Percentiles rank a stretch among this genome's conserved stretches.
phyloP scores from a whole-genome alignment of 2,329 filamentous ascomycete genomes.

The Gliomastix tumulicola region DNA sequence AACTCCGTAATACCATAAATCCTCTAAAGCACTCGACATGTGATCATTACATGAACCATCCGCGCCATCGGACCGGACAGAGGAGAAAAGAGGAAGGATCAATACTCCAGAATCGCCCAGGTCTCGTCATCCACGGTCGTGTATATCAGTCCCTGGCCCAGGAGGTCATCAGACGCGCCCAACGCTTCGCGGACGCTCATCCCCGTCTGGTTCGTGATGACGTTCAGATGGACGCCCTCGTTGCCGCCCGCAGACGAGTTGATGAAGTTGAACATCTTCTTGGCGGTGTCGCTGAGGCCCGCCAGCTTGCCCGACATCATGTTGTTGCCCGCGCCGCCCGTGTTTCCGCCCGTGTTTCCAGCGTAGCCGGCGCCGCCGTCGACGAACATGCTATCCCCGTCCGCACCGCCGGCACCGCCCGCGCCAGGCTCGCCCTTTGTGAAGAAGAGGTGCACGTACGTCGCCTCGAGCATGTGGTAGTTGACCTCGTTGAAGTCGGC shows the following conservation, averaged over 20 bases:
- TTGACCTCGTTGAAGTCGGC: constrained; percentile 86
- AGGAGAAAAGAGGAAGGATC: too few species aligned
- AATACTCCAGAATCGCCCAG: constrained; percentile 76
- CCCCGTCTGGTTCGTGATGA: constrained; percentile 60
- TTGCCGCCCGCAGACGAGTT: constrained; percentile 62
- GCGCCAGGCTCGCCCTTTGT: constrained; percentile 56
- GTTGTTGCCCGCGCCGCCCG: constrained; percentile 23
- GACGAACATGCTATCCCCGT: constrained; percentile 49
- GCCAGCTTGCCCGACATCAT: constrained; percentile 25
- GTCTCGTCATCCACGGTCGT: constrained; percentile 91
- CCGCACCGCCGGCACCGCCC: constrained; percentile 25
- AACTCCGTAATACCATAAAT: too few species aligned
- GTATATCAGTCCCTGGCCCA: constrained; percentile 69
- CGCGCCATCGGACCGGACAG: too few species aligned
- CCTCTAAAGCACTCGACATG: too few species aligned
- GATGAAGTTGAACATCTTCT: constrained; percentile 66
- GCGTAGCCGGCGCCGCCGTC: constrained; percentile 37
- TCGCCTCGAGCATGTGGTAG: constrained; percentile 86
- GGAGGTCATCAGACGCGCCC: constrained; percentile 74
- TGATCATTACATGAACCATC: too few species aligned
- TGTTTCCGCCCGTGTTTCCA: constrained; percentile 27
- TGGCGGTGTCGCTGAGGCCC: constrained; percentile 50
- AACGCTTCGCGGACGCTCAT: constrained; percentile 65
- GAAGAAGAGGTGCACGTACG: constrained; percentile 80
- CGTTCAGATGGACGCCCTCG: constrained; percentile 77